A percentile compares a stretch with the other conserved stretches of the same genome.
These are phyloP conservation scores for Areca catechu DNA, from an alignment of 176 grass and related monocot genomes.

Conservation along the genomic window DNA sequence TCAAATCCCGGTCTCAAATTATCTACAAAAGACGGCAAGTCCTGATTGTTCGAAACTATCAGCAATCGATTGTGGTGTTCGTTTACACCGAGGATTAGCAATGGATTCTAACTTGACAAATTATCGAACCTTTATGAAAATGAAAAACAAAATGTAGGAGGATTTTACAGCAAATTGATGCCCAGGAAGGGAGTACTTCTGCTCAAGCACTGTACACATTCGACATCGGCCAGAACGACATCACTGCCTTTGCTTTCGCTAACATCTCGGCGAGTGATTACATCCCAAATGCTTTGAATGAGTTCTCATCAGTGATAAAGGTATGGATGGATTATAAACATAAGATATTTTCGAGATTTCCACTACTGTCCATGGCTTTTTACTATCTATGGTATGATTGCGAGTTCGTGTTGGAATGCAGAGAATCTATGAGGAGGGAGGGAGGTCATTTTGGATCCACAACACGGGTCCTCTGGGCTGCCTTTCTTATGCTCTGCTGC, in stretches of 20 bases:
- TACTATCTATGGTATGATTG: no score
- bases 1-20: constrained; percentile 1
- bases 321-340: background rate
- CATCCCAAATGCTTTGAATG: constrained; percentile 3
- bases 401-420: background rate
- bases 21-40: background rate
- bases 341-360: no score
- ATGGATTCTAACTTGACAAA: no score
- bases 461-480: constrained; percentile 18
- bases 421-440: constrained; percentile 12
- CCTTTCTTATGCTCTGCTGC: constrained; percentile 17
- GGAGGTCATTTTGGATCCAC: constrained; percentile 34
- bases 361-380: no score
- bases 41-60: no score
- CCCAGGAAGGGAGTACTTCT: constrained; percentile 12
- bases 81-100: no score
- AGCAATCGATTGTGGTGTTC: no score
- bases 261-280: constrained; percentile 1
- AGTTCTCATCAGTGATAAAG: constrained; percentile 7
- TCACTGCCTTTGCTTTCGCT: background rate
- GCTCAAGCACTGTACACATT: constrained; percentile 9
- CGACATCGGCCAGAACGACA: constrained; percentile 23
- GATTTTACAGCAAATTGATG: background rate
- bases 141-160: constrained; percentile 2
- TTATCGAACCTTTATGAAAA: no score